Percentiles rank a stretch among this genome's conserved stretches.
phyloP scores from a whole-genome alignment of 2,329 filamentous ascomycete species.

The Talaromyces sp. region DNA sequence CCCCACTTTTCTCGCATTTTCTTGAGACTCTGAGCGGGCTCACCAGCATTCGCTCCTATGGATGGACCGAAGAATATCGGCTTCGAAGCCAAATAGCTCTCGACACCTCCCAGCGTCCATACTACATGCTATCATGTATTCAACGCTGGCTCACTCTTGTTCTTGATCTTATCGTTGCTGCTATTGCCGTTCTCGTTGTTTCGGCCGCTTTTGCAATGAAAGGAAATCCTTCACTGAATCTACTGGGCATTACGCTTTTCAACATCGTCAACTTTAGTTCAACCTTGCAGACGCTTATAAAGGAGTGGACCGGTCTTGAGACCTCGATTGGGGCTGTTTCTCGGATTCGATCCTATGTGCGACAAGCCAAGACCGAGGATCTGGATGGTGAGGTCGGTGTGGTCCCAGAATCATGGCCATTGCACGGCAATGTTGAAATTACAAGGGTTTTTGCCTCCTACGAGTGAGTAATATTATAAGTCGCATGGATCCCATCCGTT shows the following conservation, averaged over 20 bases:
- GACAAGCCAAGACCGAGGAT: constrained; percentile 44
- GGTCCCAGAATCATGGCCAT: constrained; percentile 35
- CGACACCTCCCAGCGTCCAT: constrained; percentile 47
- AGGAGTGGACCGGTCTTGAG: constrained; percentile 22
- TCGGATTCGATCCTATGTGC: constrained; percentile 51
- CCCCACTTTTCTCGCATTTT: constrained; percentile 56
- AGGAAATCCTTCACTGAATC: constrained; percentile 12
- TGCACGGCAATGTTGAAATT: constrained; percentile 41
- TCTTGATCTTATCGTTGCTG: constrained; percentile 28
- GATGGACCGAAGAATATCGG: constrained; percentile 48
- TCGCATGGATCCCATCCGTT: neutral
- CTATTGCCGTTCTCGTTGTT: constrained; percentile 26
- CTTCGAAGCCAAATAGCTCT: constrained; percentile 43
- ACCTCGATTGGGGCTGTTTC: constrained; percentile 26
- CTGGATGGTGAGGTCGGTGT: constrained; percentile 15
- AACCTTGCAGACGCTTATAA: constrained; percentile 21
- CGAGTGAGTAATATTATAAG: constrained; percentile 23
- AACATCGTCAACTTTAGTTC: constrained; percentile 27
- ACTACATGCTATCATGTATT: constrained; percentile 49
- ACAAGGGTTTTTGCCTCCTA: constrained; percentile 42
- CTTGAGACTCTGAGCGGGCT: constrained; percentile 54
- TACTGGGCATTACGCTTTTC: constrained; percentile 24
- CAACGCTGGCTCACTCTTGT: constrained; percentile 44
- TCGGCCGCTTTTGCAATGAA: constrained; percentile 21
- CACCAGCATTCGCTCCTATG: constrained; percentile 55